Conservation (phyloP, 2,329 filamentous ascomycete species). For the Aspergillus tamarii region DNA sequence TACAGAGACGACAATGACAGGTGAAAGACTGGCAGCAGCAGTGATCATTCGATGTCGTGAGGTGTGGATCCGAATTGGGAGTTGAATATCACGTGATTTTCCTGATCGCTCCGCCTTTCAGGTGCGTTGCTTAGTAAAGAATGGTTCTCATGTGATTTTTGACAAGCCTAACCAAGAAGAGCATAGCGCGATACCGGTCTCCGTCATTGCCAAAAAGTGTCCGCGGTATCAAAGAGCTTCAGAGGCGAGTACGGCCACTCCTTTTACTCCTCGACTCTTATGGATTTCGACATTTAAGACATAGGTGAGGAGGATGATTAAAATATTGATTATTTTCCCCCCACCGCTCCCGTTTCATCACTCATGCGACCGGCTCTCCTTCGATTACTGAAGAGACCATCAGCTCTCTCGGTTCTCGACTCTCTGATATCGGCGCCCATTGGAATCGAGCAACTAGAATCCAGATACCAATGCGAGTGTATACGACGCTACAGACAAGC, state of each 20-base stretch:
- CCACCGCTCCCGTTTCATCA: constrained; percentile 24
- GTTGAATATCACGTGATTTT: constrained; percentile 33
- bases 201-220: constrained; percentile 17
- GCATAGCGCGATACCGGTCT: constrained; percentile 12
- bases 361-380: constrained; percentile 49
- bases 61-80: constrained; percentile 30
- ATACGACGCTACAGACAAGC: constrained; percentile 32
- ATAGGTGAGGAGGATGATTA: constrained; percentile 34
- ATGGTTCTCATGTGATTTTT: constrained; percentile 17
- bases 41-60: constrained; percentile 33
- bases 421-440: constrained; percentile 33
- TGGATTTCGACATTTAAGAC: constrained; percentile 7
- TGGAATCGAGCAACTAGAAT: constrained; percentile 38
- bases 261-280: constrained; percentile 2
- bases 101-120: constrained; percentile 36
- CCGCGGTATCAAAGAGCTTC: constrained; percentile 13
- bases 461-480: constrained; percentile 26
- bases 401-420: constrained; percentile 43
- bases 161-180: constrained; percentile 15
- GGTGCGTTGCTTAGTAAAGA: constrained; percentile 28
- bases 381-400: constrained; percentile 47
- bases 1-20: constrained; percentile 31
- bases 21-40: constrained; percentile 23
- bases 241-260: constrained; percentile 7
- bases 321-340: constrained; percentile 13